Evolutionary conservation across 805 yeast genomes (phyloP).

Genomic region (Sugiyamaella qingdaonensis): DNA sequence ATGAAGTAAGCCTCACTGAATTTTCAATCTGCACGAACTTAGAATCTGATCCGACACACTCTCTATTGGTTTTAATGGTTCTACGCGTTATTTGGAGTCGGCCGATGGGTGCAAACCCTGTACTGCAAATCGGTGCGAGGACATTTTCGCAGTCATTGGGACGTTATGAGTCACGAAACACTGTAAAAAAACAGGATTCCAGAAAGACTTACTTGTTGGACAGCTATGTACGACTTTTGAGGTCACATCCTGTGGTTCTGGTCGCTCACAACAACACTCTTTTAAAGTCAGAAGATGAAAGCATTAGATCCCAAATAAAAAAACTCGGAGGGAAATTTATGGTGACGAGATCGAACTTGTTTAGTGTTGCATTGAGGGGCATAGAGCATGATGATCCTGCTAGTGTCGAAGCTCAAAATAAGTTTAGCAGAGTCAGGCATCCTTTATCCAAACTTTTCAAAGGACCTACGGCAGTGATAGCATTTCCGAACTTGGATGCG

Average conservation of each 20-base stretch:
- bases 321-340: conserved; percentile 67
- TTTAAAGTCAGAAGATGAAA: conserved; percentile 60
- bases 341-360: conserved; percentile 62
- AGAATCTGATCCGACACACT: too few species aligned
- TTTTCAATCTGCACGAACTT: not conserved
- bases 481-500: conserved; percentile 71
- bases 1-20: not conserved
- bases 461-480: conserved; percentile 84
- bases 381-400: conserved; percentile 73
- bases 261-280: conserved; percentile 84
- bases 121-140: too few species aligned
- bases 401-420: conserved; percentile 45
- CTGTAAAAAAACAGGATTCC: conserved; percentile 53
- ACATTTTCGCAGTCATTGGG: too few species aligned
- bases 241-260: conserved; percentile 62
- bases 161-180: not conserved
- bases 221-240: conserved; percentile 66
- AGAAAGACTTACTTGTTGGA: conserved; percentile 87
- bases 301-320: conserved; percentile 55
- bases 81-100: too few species aligned
- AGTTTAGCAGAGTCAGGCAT: conserved; percentile 41
- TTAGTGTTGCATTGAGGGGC: conserved; percentile 73
- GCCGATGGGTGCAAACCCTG: too few species aligned
- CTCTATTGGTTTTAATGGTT: too few species aligned
- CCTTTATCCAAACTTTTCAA: conserved; percentile 65